These are phyloP conservation scores for Rhizopogon rudus DNA, from an alignment of 768 basidiomycete species.

Conservation along the genomic window DNA sequence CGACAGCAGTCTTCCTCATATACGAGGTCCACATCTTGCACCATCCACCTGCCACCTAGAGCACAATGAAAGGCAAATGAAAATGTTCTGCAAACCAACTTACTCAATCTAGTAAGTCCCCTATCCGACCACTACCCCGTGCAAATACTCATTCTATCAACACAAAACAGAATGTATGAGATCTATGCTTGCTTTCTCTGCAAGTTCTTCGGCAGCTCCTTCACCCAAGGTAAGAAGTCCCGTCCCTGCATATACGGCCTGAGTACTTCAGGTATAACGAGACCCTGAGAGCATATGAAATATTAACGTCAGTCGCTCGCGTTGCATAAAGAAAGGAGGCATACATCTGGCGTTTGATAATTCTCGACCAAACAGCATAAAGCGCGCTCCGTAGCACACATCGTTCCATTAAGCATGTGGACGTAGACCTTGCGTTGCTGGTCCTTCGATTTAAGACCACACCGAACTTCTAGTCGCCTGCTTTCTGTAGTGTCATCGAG, in stretches of 20 bases:
- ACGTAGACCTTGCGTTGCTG: slow-evolving; percentile 92
- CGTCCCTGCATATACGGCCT: slow-evolving; percentile 96
- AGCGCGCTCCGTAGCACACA: slow-evolving; percentile 95
- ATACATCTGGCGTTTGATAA: slow-evolving; percentile 90
- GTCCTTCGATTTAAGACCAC: slow-evolving; percentile 87
- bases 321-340: slow-evolving; percentile 20
- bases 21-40: no score
- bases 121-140: no score
- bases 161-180: neutral
- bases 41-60: no score
- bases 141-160: neutral
- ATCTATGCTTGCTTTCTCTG: slow-evolving; percentile 63
- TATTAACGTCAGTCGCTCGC: neutral
- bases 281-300: slow-evolving; percentile 51
- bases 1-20: no score
- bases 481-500: slow-evolving; percentile 53
- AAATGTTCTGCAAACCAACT: no score
- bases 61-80: no score
- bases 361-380: slow-evolving; percentile 98
- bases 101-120: no score
- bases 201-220: slow-evolving; percentile 71
- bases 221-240: slow-evolving; percentile 81
- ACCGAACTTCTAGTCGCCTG: slow-evolving; percentile 87
- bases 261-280: slow-evolving; percentile 85
- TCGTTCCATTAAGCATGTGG: slow-evolving; percentile 98